These are phyloP conservation scores for Pseudopithomyces maydicus DNA, from an alignment of 2,329 filamentous ascomycete genomes.

Conservation along the genomic window DNA sequence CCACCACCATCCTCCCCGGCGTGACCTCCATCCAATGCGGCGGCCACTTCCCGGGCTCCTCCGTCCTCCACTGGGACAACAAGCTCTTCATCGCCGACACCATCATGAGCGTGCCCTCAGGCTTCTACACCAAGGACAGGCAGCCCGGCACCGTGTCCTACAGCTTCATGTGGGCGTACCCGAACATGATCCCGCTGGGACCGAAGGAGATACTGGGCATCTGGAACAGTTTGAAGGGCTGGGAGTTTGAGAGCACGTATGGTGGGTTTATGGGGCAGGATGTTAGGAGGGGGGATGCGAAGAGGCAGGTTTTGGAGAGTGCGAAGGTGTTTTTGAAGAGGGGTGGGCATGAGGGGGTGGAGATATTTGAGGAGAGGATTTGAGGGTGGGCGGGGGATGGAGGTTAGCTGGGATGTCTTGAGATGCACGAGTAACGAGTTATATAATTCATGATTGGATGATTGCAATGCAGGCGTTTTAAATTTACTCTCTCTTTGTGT, in stretches of 20 bases:
- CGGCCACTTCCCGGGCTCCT: conserved; percentile 79
- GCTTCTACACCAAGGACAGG: conserved; percentile 45
- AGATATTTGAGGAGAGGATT: conserved; percentile 41
- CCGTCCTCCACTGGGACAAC: conserved; percentile 64
- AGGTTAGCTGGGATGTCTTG: too few relatives aligned
- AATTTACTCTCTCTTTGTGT: too few relatives aligned
- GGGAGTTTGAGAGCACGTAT: conserved; percentile 69
- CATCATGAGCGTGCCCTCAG: conserved; percentile 69
- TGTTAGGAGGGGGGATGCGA: conserved; percentile 62
- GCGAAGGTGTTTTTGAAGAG: conserved; percentile 72
- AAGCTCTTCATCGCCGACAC: conserved; percentile 77
- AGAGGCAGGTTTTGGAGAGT: conserved; percentile 71
- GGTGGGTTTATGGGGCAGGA: conserved; percentile 70
- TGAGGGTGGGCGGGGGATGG: conserved; percentile 2
- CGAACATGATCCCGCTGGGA: conserved; percentile 66
- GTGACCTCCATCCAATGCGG: conserved; percentile 71
- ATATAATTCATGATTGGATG: too few relatives aligned
- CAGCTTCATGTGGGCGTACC: conserved; percentile 73
- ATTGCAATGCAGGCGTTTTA: too few relatives aligned
- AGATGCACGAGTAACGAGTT: too few relatives aligned
- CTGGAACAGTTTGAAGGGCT: conserved; percentile 68
- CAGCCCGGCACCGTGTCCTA: conserved; percentile 58
- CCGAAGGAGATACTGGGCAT: conserved; percentile 68
- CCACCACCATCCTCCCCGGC: conserved; percentile 51
- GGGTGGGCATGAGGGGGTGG: conserved; percentile 54